A percentile compares a stretch with the other conserved stretches of the same genome.
phyloP scores from a whole-genome alignment of 495 filamentous ascomycete genomes.

The Clavariopsis aquatica region DNA sequence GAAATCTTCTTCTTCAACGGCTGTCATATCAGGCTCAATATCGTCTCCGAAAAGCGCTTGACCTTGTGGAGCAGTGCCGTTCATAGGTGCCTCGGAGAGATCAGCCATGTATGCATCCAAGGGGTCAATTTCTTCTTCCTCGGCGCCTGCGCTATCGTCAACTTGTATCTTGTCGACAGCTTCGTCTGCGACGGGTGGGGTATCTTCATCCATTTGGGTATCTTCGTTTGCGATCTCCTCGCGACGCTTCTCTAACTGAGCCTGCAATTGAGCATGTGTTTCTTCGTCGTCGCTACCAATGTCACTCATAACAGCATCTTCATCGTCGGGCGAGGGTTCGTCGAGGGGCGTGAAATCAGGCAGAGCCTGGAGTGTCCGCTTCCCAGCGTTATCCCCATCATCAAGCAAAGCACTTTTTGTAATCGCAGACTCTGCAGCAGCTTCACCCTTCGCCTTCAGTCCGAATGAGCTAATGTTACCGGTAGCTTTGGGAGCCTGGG shows the following conservation, averaged over 20 bases:
- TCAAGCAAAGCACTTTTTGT: constrained; percentile 77
- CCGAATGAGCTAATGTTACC: constrained; percentile 83
- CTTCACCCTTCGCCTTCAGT: constrained; percentile 59
- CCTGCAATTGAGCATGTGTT: constrained; percentile 60
- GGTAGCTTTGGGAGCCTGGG: constrained; percentile 58
- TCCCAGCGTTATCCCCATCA: constrained; percentile 81
- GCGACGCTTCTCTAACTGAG: constrained; percentile 68
- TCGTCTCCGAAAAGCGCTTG: constrained; percentile 86
- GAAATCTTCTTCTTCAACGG: constrained; percentile 72
- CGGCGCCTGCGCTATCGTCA: constrained; percentile 41
- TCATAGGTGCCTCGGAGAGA: constrained; percentile 48
- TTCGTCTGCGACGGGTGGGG: constrained; percentile 21
- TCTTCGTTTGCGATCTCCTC: constrained; percentile 67
- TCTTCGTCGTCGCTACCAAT: constrained; percentile 83
- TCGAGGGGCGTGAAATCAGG: constrained; percentile 59
- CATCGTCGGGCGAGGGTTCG: constrained; percentile 58
- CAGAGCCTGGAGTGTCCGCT: constrained; percentile 58
- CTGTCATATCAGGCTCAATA: constrained; percentile 71
- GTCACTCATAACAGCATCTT: constrained; percentile 66
- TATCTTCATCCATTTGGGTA: constrained; percentile 48
- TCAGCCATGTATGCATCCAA: constrained; percentile 95
- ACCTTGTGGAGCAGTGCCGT: constrained; percentile 37
- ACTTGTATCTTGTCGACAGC: constrained; percentile 48
- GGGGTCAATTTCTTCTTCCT: constrained; percentile 77
- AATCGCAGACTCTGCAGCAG: constrained; percentile 65